These are phyloP conservation scores for Wallacemonas rigidus DNA, from an alignment of 208 protist genomes.

Conservation along the genomic window DNA sequence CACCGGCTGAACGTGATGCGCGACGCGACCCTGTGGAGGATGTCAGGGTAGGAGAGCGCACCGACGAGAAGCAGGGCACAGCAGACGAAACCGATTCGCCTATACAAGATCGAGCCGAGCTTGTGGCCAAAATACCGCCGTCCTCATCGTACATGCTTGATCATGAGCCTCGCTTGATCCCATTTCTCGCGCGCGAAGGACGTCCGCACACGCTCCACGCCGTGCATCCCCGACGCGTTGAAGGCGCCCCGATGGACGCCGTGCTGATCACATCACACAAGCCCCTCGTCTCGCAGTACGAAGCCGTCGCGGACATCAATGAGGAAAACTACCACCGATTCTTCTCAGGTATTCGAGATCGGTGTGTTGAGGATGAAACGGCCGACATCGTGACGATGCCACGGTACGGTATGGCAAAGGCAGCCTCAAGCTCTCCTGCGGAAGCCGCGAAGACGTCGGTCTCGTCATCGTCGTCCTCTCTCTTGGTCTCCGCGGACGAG, in stretches of 20 bases:
- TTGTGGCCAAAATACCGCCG: neutral
- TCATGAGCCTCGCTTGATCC: conserved; percentile 9
- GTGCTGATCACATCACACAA: neutral
- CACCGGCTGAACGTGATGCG: neutral
- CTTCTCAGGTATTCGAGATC: conserved; percentile 27
- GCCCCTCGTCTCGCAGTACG: conserved; percentile 6
- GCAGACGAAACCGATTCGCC: neutral
- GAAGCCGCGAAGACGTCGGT: too few species aligned
- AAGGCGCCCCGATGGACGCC: conserved; percentile 11
- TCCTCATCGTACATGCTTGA: conserved; percentile 12
- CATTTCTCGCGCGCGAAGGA: neutral
- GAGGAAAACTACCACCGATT: conserved; percentile 36
- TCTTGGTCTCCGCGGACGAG: too few species aligned
- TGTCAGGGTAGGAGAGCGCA: neutral
- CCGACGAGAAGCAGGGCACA: neutral
- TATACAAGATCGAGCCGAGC: neutral
- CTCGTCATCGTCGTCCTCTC: too few species aligned
- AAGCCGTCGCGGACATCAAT: conserved; percentile 29
- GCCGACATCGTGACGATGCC: conserved; percentile 1
- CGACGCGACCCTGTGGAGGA: conserved; percentile 3
- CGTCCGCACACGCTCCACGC: neutral
- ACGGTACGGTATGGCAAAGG: neutral
- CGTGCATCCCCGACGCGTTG: conserved; percentile 8
- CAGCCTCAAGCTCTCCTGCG: too few species aligned
- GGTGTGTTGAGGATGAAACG: conserved; percentile 14